Evolutionary conservation across 2,329 filamentous ascomycete species (phyloP).

Genomic region (Cercospora berteroae): DNA sequence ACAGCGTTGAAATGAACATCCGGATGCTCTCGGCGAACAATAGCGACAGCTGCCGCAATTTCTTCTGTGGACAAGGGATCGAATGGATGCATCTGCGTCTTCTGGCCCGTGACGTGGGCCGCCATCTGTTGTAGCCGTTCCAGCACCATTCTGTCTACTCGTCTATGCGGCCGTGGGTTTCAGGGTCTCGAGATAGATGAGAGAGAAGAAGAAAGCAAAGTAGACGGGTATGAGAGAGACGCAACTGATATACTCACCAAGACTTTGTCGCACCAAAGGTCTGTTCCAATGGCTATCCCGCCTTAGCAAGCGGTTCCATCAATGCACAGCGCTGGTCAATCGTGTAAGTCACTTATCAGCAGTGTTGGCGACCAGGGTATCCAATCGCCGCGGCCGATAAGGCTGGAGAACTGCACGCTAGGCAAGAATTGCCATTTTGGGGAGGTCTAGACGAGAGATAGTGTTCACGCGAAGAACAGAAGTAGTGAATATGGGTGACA

Average conservation of each 20-base stretch:
- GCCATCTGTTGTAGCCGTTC: constrained; percentile 47
- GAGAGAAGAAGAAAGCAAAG: not conserved
- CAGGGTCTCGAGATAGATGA: not conserved
- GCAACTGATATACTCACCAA: constrained; percentile 2
- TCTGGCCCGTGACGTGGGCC: constrained; percentile 58
- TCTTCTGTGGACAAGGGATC: constrained; percentile 72
- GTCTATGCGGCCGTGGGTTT: not conserved
- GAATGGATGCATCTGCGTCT: constrained; percentile 64
- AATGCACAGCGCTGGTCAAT: not conserved
- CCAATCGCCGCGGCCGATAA: constrained; percentile 10
- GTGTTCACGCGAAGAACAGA: not conserved
- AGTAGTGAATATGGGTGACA: not conserved
- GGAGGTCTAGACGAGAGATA: not conserved
- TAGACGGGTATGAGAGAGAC: not conserved
- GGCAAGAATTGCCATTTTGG: constrained; percentile 5
- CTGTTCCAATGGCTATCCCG: constrained; percentile 4
- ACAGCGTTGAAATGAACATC: constrained; percentile 83
- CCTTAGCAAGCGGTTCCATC: not conserved
- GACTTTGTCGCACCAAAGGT: not conserved
- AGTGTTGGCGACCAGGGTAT: not conserved
- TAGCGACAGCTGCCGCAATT: constrained; percentile 67
- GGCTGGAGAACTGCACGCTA: not conserved
- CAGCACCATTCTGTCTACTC: constrained; percentile 30
- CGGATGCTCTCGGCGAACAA: constrained; percentile 68
- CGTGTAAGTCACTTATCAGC: constrained; percentile 1